A percentile compares a stretch with the other conserved stretches of the same genome.
Evolutionary conservation across 306 rosid species (phyloP).

Genomic region (Ziziphus jujuba): DNA sequence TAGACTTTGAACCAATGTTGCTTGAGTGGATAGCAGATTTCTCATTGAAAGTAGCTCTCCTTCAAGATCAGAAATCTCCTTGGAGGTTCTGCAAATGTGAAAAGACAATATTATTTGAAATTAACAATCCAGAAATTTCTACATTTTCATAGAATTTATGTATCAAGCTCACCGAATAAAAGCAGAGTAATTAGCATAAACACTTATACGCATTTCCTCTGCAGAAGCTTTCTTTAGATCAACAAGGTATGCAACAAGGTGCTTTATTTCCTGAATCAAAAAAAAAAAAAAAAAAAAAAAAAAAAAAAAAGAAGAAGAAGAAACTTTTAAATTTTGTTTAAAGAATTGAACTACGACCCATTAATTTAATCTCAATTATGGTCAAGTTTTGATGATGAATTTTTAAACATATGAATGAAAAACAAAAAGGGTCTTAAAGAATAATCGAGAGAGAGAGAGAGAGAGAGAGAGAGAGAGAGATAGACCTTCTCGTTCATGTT

Average conservation of each 20-base stretch:
- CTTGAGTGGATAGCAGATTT: constrained; percentile 77
- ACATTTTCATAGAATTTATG: too few relatives aligned
- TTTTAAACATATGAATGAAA: not conserved
- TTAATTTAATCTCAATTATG: not conserved
- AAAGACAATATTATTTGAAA: not conserved
- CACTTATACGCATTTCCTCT: constrained; percentile 96
- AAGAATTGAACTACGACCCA: not conserved
- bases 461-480: not conserved
- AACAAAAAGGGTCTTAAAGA: not conserved
- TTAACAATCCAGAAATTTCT: too few relatives aligned
- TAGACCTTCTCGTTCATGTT: constrained; percentile 76
- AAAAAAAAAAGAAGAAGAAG: too few relatives aligned
- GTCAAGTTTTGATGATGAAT: not conserved
- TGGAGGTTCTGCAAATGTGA: constrained; percentile 63
- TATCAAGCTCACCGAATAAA: constrained; percentile 68
- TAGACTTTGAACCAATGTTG: constrained; percentile 76
- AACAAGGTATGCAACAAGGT: constrained; percentile 56
- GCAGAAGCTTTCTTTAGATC: constrained; percentile 95
- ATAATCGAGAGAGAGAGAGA: too few relatives aligned
- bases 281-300: too few relatives aligned
- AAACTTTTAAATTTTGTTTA: too few relatives aligned
- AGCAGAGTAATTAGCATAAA: constrained; percentile 82
- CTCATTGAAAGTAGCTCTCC: constrained; percentile 88
- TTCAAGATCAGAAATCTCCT: constrained; percentile 87
- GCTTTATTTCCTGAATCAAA: constrained; percentile 64